phyloP scores from a whole-genome alignment of 768 basidiomycete genomes.

The Mycena epipterygia region DNA sequence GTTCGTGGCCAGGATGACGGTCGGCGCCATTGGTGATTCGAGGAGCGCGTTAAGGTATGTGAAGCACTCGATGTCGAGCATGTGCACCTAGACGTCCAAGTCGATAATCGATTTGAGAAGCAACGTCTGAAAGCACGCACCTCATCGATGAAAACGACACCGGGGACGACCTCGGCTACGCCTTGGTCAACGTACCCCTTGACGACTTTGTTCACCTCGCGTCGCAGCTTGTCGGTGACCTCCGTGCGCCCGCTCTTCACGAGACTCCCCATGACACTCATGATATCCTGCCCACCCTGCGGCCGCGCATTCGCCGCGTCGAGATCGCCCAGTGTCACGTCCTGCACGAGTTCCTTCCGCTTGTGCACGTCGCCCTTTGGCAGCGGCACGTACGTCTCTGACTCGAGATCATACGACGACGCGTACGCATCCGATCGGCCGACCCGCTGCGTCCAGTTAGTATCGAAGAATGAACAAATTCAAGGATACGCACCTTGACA shows the following conservation, averaged over 20 bases:
- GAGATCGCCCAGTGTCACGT: slow-evolving; percentile 94
- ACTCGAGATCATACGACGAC: slow-evolving; percentile 96
- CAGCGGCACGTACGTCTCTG: slow-evolving; percentile 97
- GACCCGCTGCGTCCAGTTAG: slow-evolving; percentile 73
- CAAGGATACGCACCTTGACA: slow-evolving; percentile 79
- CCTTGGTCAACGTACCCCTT: slow-evolving; percentile 98
- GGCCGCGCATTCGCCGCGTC: slow-evolving; percentile 98
- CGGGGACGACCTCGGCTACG: slow-evolving; percentile 97
- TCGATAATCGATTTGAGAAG: not conserved
- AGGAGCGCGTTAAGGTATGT: slow-evolving; percentile 97
- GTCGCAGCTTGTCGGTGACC: slow-evolving; percentile 94
- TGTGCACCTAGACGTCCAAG: slow-evolving; percentile 83
- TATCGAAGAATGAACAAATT: not conserved
- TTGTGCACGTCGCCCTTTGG: slow-evolving; percentile 98
- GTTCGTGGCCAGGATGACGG: slow-evolving; percentile 97
- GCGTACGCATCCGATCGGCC: slow-evolving; percentile 98
- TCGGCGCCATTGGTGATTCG: slow-evolving; percentile 97
- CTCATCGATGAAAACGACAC: slow-evolving; percentile 99
- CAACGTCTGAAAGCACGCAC: slow-evolving; percentile 54
- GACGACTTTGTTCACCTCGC: slow-evolving; percentile 98
- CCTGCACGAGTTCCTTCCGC: slow-evolving; percentile 94
- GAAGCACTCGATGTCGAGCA: slow-evolving; percentile 99
- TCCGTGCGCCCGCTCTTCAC: slow-evolving; percentile 96
- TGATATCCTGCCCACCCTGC: slow-evolving; percentile 97
- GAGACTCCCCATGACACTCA: slow-evolving; percentile 95